These are phyloP conservation scores for Eucalyptus decipiens DNA, from an alignment of 345 rosid genomes.

Conservation along the genomic window DNA sequence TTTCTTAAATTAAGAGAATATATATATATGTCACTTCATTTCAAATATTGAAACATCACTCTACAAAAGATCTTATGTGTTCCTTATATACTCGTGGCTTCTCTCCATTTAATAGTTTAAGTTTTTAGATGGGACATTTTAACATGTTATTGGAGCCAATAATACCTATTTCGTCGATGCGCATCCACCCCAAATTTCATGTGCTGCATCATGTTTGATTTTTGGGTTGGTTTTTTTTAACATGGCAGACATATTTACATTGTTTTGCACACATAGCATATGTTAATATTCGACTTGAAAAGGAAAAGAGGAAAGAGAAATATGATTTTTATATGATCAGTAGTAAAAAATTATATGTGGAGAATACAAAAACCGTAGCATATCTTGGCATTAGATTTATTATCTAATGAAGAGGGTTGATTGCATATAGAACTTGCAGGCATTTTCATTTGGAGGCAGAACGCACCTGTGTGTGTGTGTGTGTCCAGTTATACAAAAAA, in stretches of 20 bases:
- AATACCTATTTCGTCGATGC: not conserved
- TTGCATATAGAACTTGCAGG: not conserved
- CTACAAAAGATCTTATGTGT: not conserved
- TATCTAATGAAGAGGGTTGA: not conserved
- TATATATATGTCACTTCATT: not conserved
- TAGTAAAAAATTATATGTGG: not conserved
- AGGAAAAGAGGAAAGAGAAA: not conserved
- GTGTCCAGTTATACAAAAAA: not conserved
- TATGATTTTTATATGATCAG: not conserved
- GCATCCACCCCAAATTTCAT: not conserved
- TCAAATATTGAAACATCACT: not conserved
- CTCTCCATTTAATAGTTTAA: not conserved
- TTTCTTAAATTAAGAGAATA: not conserved
- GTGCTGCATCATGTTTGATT: not conserved
- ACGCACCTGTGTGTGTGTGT: too few species aligned
- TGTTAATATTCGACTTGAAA: not conserved
- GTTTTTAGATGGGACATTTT: not conserved
- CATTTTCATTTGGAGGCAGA: not conserved
- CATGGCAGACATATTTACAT: rapidly evolving
- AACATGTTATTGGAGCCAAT: not conserved
- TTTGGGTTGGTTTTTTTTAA: not conserved
- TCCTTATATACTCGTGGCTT: not conserved
- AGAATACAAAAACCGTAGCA: not conserved
- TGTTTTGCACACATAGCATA: not conserved
- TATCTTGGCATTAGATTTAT: not conserved